Evolutionary conservation across 192 early-diverging fungal genomes (phyloP).

Genomic region (Coemansia sp.): DNA sequence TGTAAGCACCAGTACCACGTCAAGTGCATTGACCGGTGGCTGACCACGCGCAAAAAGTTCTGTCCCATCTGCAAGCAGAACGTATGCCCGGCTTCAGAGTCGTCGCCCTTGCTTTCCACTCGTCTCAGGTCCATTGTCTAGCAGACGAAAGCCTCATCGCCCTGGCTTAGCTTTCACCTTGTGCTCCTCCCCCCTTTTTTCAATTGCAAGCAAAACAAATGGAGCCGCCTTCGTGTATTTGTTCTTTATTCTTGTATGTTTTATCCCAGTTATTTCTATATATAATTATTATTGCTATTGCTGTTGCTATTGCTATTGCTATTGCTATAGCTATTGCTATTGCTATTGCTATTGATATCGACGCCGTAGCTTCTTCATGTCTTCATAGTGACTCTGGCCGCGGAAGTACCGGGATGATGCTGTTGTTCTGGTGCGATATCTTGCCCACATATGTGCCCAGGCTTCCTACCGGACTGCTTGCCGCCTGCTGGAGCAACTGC

Average conservation of each 20-base stretch:
- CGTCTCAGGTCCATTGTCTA: constrained; percentile 41
- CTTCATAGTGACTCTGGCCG: constrained; percentile 18
- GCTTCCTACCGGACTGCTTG: constrained; percentile 34
- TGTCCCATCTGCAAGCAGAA: constrained; percentile 80
- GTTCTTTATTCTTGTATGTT: background rate
- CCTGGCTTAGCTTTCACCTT: no score
- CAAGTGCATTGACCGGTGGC: constrained; percentile 88
- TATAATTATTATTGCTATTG: constrained; percentile 1
- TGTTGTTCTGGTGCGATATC: constrained; percentile 48
- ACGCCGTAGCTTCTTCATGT: background rate
- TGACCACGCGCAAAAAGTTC: constrained; percentile 75
- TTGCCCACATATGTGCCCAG: constrained; percentile 47
- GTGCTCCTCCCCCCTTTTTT: background rate
- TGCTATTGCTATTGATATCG: no score
- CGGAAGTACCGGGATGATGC: constrained; percentile 47
- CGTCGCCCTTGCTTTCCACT: constrained; percentile 41
- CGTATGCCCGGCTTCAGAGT: constrained; percentile 39
- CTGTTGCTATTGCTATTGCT: no score
- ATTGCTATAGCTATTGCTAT: no score
- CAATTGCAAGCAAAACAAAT: background rate
- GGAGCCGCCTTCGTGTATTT: background rate
- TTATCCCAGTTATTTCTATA: background rate
- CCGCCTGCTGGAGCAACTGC: constrained; percentile 47
- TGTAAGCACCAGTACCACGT: constrained; percentile 90
- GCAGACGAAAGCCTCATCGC: no score